Evolutionary conservation across 2,329 filamentous ascomycete genomes (phyloP).

Genomic region (Orbilia ellipsospora): DNA sequence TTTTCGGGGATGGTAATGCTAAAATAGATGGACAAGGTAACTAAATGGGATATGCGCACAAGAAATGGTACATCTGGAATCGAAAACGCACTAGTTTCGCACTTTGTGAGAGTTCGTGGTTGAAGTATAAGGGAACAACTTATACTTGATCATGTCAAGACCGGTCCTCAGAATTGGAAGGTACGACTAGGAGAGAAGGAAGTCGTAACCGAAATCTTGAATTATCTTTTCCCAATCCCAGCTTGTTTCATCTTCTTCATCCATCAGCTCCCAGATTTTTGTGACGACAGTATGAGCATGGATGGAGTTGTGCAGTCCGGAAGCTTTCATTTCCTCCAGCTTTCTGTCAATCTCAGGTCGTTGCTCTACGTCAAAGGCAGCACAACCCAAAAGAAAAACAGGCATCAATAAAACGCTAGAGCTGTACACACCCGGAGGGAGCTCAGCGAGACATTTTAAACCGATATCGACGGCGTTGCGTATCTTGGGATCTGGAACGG

Average conservation of each 20-base stretch:
- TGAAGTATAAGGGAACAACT: background rate
- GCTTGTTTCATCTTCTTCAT: slow-evolving; percentile 67
- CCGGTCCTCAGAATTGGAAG: slow-evolving; percentile 60
- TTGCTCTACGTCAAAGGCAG: slow-evolving; percentile 69
- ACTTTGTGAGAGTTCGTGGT: slow-evolving; percentile 14
- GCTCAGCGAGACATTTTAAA: slow-evolving; percentile 68
- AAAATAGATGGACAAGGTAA: slow-evolving; percentile 8
- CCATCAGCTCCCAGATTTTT: slow-evolving; percentile 72
- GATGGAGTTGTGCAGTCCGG: slow-evolving; percentile 70
- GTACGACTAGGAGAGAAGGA: slow-evolving; percentile 66
- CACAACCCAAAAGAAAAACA: slow-evolving; percentile 71
- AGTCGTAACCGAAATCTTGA: slow-evolving; percentile 70
- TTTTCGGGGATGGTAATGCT: slow-evolving; percentile 37
- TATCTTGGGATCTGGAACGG: slow-evolving; percentile 68
- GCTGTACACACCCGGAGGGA: slow-evolving; percentile 69
- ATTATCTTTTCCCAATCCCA: slow-evolving; percentile 75
- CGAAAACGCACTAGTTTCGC: slow-evolving; percentile 51
- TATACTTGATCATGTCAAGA: background rate
- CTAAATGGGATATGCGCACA: slow-evolving; percentile 46
- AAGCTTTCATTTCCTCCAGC: slow-evolving; percentile 69
- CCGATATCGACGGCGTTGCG: slow-evolving; percentile 70
- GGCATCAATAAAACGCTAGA: slow-evolving; percentile 72
- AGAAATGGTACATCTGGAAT: slow-evolving; percentile 55
- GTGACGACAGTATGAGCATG: slow-evolving; percentile 69
- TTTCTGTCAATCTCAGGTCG: slow-evolving; percentile 68